A percentile compares a stretch with the other conserved stretches of the same genome.
Evolutionary conservation across 768 basidiomycete genomes (phyloP).

Genomic region (Termitomyces sp.): DNA sequence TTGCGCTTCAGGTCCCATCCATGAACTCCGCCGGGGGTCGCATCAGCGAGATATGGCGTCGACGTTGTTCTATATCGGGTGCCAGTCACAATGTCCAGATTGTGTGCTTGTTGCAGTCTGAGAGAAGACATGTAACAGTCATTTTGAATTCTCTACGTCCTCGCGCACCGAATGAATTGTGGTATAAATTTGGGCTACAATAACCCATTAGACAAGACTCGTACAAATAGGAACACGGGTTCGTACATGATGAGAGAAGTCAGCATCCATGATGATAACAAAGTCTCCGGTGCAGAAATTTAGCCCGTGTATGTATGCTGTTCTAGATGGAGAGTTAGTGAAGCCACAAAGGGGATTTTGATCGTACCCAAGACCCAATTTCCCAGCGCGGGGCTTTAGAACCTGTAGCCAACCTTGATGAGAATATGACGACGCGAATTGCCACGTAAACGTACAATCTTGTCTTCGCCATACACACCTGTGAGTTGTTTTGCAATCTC

Average conservation of each 20-base stretch:
- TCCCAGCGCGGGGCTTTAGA: conserved; percentile 82
- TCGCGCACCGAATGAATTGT: conserved; percentile 75
- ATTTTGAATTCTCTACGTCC: background rate
- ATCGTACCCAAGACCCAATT: conserved; percentile 81
- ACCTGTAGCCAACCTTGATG: conserved; percentile 35
- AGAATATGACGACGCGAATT: conserved; percentile 3
- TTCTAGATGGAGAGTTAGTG: conserved; percentile 22
- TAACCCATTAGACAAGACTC: background rate
- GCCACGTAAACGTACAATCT: conserved; percentile 48
- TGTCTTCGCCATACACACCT: conserved; percentile 77
- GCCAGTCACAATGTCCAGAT: conserved; percentile 90
- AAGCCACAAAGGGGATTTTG: background rate
- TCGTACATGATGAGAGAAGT: conserved; percentile 90
- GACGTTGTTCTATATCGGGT: conserved; percentile 75
- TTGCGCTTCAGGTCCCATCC: conserved; percentile 93
- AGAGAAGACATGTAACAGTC: conserved; percentile 1
- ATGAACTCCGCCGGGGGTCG: conserved; percentile 78
- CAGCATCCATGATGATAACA: conserved; percentile 96
- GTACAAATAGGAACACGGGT: conserved; percentile 2
- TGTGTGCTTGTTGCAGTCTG: conserved; percentile 79
- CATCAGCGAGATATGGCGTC: conserved; percentile 47
- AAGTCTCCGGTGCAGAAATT: conserved; percentile 89
- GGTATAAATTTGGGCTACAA: conserved; percentile 89
- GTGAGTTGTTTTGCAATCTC: conserved; percentile 80
- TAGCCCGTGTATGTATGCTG: conserved; percentile 89